These are phyloP conservation scores for Aquilaria agallochum DNA, from an alignment of 441 rosid species.

Conservation along the genomic window DNA sequence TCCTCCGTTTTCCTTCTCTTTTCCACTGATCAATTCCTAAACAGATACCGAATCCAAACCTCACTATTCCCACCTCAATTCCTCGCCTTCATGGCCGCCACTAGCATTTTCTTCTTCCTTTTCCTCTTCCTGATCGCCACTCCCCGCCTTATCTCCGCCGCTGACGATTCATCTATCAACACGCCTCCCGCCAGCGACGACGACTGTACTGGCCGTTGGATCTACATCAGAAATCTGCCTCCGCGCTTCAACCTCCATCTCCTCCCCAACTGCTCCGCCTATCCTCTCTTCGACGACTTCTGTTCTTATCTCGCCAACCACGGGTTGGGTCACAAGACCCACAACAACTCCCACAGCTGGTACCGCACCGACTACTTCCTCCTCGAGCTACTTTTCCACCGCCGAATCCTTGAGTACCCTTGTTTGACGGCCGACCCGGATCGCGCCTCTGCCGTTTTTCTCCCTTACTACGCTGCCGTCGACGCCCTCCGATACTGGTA, in stretches of 20 bases:
- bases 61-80: too few species aligned
- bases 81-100: constrained; percentile 26
- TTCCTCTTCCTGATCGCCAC: constrained; percentile 17
- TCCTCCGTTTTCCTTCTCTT: too few species aligned
- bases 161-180: constrained; percentile 14
- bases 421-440: constrained; percentile 72
- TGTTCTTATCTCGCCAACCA: constrained; percentile 76
- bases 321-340: constrained; percentile 88
- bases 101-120: constrained; percentile 19
- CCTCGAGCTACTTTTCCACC: constrained; percentile 78
- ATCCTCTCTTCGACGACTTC: constrained; percentile 55
- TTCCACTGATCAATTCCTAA: too few species aligned
- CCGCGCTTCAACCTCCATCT: constrained; percentile 81
- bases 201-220: constrained; percentile 74
- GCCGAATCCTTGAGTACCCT: constrained; percentile 78
- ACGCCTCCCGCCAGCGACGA: background rate
- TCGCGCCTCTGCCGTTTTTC: constrained; percentile 64
- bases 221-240: constrained; percentile 78
- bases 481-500: constrained; percentile 73
- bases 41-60: too few species aligned
- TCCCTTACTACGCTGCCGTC: constrained; percentile 79
- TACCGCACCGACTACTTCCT: constrained; percentile 69
- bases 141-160: constrained; percentile 26
- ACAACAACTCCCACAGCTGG: constrained; percentile 77
- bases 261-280: constrained; percentile 65